Conservation (phyloP, 1,139 yeast species). For the Taphrina pruni region DNA sequence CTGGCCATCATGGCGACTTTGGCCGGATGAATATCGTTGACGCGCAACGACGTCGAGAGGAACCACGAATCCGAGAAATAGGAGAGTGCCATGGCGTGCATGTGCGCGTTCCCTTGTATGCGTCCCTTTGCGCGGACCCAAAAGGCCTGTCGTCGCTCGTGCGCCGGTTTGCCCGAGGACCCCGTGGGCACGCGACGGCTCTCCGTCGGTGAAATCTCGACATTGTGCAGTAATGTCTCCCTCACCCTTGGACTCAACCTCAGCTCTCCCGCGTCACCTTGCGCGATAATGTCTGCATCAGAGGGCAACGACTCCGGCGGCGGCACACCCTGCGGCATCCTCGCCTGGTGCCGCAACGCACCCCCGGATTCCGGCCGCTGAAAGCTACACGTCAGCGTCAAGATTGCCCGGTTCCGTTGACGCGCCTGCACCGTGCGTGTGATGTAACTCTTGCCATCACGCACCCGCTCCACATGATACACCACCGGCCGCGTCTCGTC, state of each 20-base stretch:
- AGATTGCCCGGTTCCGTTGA: constrained; percentile 61
- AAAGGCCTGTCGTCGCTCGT: constrained; percentile 53
- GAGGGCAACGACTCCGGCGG: constrained; percentile 45
- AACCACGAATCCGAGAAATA: constrained; percentile 67
- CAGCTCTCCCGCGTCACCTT: constrained; percentile 16
- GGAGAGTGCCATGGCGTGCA: constrained; percentile 67
- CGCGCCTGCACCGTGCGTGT: constrained; percentile 65
- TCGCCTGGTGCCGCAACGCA: constrained; percentile 47
- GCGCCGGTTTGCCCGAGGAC: constrained; percentile 33
- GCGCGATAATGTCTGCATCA: constrained; percentile 26
- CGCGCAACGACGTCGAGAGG: constrained; percentile 59
- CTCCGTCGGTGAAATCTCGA: constrained; percentile 28
- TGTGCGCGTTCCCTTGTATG: constrained; percentile 51
- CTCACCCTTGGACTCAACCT: constrained; percentile 5
- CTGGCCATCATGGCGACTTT: constrained; percentile 62
- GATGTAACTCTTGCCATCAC: constrained; percentile 63
- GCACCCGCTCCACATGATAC: constrained; percentile 64
- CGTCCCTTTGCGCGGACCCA: constrained; percentile 57
- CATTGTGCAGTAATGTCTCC: constrained; percentile 7
- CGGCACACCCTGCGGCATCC: constrained; percentile 50
- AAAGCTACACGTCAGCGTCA: constrained; percentile 63
- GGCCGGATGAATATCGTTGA: constrained; percentile 55
- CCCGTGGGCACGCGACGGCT: constrained; percentile 32
- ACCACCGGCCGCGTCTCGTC: constrained; percentile 58
- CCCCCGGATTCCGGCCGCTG: constrained; percentile 48